Evolutionary conservation across 2,329 filamentous ascomycete genomes (phyloP), one percentile per base, ranked within the genome.

Genomic region (Penicillium sp.): DNA sequence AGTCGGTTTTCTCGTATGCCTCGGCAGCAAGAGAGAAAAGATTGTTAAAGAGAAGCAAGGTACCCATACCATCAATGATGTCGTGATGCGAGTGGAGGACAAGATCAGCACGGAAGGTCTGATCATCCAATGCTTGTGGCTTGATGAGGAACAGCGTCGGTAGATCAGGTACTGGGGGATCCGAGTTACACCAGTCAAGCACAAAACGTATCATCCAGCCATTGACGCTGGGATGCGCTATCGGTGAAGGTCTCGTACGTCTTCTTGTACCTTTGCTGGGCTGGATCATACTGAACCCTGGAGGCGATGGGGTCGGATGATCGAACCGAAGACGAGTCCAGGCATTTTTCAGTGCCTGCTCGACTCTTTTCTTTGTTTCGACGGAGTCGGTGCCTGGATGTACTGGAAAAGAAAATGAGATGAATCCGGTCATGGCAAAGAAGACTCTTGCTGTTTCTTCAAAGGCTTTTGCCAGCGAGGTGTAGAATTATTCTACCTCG

Each of bases 401-500:
- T 22, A 47, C 24, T 13, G 47, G 10, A 8, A 61, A 35, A 4
- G 61, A 58, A 4, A 69, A 59, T 1, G 78, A 77, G 1, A 81
- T 49, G 19, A 76, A 75, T 0, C 77, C 79, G 0, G 80, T 80
- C 4, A 83, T 80, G 2, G 75, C 76, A 54, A 82, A 82, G 62
- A 75, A 79, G 56, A 73, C 76, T 1, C 79, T 77, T 0, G 77
- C 78, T 33, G 71, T 80, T 1, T 70, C 77, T 26, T 77, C 69
- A 42, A 76, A 81, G 0, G 69, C 64, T 12, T 72, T 75, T 0
- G 72, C 72, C 10, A 81, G 62, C 0, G 75, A 66, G 0, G 77
- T 72, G 60, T 83, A 83, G 38, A 78, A 79, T 17, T 76, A 64
- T 57, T 83, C 80, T 0, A 73, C 70, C 59, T 83, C 80, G 33